phyloP scores from a whole-genome alignment of 495 filamentous ascomycete genomes.

The Penicillium robsamsonii region DNA sequence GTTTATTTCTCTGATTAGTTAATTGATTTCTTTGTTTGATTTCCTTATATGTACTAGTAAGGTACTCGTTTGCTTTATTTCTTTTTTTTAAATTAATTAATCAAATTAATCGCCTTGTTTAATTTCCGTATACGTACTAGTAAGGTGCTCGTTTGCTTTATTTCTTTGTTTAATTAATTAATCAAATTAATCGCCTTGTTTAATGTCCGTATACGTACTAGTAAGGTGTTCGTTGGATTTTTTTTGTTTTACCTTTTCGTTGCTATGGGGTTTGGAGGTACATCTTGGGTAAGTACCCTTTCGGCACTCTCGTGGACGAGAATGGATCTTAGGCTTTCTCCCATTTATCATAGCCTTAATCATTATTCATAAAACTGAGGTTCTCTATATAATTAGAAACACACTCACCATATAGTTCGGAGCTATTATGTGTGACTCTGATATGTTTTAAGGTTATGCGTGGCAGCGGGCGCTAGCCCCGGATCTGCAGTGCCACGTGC shows the following conservation, averaged over 20 bases:
- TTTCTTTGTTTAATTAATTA: neutral
- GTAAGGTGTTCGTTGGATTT: neutral
- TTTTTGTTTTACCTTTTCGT: neutral
- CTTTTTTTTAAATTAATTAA: neutral
- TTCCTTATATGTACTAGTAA: neutral
- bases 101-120: neutral
- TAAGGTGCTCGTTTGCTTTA: too few relatives aligned
- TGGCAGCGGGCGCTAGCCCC: neutral
- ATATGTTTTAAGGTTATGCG: constrained; percentile 1
- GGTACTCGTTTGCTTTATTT: too few relatives aligned
- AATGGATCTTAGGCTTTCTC: neutral
- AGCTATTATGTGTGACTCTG: neutral
- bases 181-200: neutral
- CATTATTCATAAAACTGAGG: neutral
- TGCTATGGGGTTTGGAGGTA: neutral
- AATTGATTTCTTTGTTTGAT: neutral
- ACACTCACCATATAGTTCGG: neutral
- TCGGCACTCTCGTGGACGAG: neutral
- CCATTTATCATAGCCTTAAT: neutral
- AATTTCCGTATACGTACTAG: too few relatives aligned
- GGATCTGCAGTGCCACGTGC: constrained; percentile 3
- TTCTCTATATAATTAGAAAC: neutral
- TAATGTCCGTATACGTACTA: neutral
- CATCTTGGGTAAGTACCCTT: neutral
- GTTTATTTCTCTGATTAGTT: too few relatives aligned